phyloP scores from a whole-genome alignment of 768 basidiomycete genomes.

The Macrolepiota fuliginosa region DNA sequence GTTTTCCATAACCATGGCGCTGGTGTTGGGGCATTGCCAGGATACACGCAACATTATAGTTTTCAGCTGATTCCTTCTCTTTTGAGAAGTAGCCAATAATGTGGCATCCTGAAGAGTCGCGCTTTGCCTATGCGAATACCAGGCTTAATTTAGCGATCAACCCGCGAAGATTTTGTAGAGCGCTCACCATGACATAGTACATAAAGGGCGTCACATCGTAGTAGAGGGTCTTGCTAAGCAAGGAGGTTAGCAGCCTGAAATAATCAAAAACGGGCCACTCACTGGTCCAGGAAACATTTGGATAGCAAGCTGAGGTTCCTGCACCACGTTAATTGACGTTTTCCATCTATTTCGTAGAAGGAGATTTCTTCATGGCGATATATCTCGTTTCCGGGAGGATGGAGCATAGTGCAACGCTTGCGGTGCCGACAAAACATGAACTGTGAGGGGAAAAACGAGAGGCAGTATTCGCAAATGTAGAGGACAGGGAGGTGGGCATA shows the following conservation, averaged over 20 bases:
- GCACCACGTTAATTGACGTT: slow-evolving; percentile 94
- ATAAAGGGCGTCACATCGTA: slow-evolving; percentile 99
- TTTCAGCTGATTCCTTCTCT: slow-evolving; percentile 97
- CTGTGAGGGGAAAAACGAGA: slow-evolving; percentile 86
- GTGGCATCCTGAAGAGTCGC: slow-evolving; percentile 90
- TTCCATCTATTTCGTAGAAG: slow-evolving; percentile 98
- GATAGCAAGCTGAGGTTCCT: slow-evolving; percentile 94
- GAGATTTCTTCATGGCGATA: slow-evolving; percentile 97
- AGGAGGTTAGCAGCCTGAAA: slow-evolving; percentile 19
- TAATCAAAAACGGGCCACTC: slow-evolving; percentile 30
- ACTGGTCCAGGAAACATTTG: slow-evolving; percentile 99
- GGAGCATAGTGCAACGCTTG: slow-evolving; percentile 83
- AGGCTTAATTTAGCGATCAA: slow-evolving; percentile 10
- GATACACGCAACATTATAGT: slow-evolving; percentile 99
- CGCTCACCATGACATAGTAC: slow-evolving; percentile 95
- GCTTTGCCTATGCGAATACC: slow-evolving; percentile 51
- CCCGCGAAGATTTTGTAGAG: slow-evolving; percentile 9
- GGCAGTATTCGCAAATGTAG: slow-evolving; percentile 98
- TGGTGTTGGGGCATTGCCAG: slow-evolving; percentile 98
- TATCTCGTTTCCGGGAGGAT: slow-evolving; percentile 99
- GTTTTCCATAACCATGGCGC: slow-evolving; percentile 91
- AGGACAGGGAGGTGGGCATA: slow-evolving; percentile 94
- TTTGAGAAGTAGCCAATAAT: slow-evolving; percentile 98
- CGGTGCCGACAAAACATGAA: slow-evolving; percentile 94
- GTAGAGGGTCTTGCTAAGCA: slow-evolving; percentile 88